Evolutionary conservation across 352 stramenopile genomes (phyloP), one percentile per base, ranked within the genome.

Genomic region (Globisporangium parvum): DNA sequence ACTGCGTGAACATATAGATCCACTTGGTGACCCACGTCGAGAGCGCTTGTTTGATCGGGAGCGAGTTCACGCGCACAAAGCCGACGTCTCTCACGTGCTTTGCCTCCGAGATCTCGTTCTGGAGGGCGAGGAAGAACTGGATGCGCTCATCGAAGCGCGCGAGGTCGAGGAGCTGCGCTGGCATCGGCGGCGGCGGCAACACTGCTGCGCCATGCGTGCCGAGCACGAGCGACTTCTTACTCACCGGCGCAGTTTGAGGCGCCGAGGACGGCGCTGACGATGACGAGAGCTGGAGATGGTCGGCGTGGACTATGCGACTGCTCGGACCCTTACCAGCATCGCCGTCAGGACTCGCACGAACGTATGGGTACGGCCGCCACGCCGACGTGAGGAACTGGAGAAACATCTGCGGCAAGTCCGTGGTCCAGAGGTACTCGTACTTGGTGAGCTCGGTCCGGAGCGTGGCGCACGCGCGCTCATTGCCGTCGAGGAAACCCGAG

Each of bases 21-120:
- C 93, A 98, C 51, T 98, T 98, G 6, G 91, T 97, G 1, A 96
- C 88, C 87, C 91, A 98, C 14, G 92, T 97, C 2, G 79, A 88
- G 28, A 98, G 72, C 18, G 92, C 90, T 51, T 98, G 92, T 62
- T 98, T 97, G 60, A 98, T 96, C n/a, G 91, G 92, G 42, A 97
- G 79, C 11, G 87, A 86, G 57, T 98, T 97, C 1, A 98, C 82
- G 20, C 87, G 85, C 46, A 98, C 69, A 59, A 97, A 98, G 2
- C 88, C 91, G 15, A 98, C 84, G 45, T 98, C 91, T 51, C 81
- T 75, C 0, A 75, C 67, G 35, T 82, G 77, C 44, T 96, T 96
- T 2, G 94, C 80, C 52, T 96, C 84, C 5, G 77, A 89, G 35
- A 97, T 95, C 55, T 96, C 86, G 58, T 88, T 88, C 62, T 97